A percentile compares a stretch with the other conserved stretches of the same genome.
These are phyloP conservation scores for Saccharomycopsis schoenii DNA, from an alignment of 805 yeast genomes.

Conservation along the genomic window DNA sequence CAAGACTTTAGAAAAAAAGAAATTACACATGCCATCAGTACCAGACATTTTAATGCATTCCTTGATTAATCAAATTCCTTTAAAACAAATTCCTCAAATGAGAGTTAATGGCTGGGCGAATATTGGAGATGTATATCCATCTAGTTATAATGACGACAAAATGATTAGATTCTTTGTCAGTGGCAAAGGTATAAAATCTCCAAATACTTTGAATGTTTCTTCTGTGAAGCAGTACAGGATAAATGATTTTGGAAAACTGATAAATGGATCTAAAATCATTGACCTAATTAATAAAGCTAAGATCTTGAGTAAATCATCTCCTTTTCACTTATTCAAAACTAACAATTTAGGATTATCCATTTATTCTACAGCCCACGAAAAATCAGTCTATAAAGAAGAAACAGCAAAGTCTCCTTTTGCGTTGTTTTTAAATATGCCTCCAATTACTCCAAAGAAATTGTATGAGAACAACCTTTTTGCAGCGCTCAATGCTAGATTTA, in stretches of 20 bases:
- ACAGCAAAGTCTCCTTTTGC: constrained; percentile 52
- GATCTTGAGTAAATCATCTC: constrained; percentile 66
- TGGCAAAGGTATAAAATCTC: constrained; percentile 20
- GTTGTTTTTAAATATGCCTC: constrained; percentile 48
- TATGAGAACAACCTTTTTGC: constrained; percentile 31
- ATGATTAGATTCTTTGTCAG: constrained; percentile 20
- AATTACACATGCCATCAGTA: constrained; percentile 42
- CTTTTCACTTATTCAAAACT: constrained; percentile 74
- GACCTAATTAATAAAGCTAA: constrained; percentile 58
- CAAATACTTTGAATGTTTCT: constrained; percentile 2
- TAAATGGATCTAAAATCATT: constrained; percentile 35
- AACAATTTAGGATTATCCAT: constrained; percentile 31
- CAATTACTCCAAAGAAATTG: constrained; percentile 31
- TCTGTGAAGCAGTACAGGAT: constrained; percentile 23
- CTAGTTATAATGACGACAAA: constrained; percentile 28
- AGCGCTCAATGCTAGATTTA: constrained; percentile 38
- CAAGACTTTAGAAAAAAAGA: constrained; percentile 4
- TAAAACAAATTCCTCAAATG: constrained; percentile 57
- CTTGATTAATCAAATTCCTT: constrained; percentile 72
- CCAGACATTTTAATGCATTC: constrained; percentile 87
- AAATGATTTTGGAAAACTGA: constrained; percentile 20
- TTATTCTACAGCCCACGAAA: constrained; percentile 65
- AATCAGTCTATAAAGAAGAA: constrained; percentile 41
- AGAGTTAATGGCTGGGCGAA: constrained; percentile 59
- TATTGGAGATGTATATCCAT: constrained; percentile 44